Base-by-base conservation (phyloP, 1,284 basidiomycete species). In the Lignosus rhinocerotis region DNA sequence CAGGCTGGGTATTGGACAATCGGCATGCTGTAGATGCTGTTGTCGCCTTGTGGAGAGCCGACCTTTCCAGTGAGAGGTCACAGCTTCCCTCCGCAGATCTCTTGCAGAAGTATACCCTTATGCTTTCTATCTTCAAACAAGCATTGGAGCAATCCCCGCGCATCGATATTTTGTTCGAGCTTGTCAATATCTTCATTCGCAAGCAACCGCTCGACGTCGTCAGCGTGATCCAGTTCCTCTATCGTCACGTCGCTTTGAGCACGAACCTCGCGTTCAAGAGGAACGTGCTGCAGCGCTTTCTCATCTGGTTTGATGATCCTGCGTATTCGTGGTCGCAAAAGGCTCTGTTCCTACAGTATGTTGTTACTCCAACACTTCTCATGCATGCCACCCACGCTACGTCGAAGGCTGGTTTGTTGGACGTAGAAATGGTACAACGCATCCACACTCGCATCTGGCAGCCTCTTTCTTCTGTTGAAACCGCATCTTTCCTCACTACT, bases 281-380 rank as follows among this genome's bases (percentile, higher is more conserved):
- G 43, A 92, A 92, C 62, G 79, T 98, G 55, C 78, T 99, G 49
- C 80, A 87, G 69, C 88, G 92, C 59, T 99, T 98, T 75, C 78
- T 97, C 59, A 83, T 84, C 45, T 90, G 94, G 80, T 94, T 96
- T 73, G 84, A 86, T 52, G 86, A 92, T 62, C 73, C 79, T 5
- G 75, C 82, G 4, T 81, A 86, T 51, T 79, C 88, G 8, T 91
- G 88, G 82, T 76, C 82, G 11, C 90, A 94, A 75, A 98, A 98
- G 75, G 88, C 90, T 3, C 86, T 88, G 64, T 92, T 94, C 67
- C 79, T 99, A 48, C 90, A 94, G 6, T 86, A 93, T 60, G 80
- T 99, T 58, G 79, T 99, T 69, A 96, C 95, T 42, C 98, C 97
- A 1, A 92, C 88, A 19, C 78, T 99, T 9, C 80, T 95, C 33